Base-by-base conservation (phyloP, 2,329 filamentous ascomycete genomes). In the Penicillium frequentans region DNA sequence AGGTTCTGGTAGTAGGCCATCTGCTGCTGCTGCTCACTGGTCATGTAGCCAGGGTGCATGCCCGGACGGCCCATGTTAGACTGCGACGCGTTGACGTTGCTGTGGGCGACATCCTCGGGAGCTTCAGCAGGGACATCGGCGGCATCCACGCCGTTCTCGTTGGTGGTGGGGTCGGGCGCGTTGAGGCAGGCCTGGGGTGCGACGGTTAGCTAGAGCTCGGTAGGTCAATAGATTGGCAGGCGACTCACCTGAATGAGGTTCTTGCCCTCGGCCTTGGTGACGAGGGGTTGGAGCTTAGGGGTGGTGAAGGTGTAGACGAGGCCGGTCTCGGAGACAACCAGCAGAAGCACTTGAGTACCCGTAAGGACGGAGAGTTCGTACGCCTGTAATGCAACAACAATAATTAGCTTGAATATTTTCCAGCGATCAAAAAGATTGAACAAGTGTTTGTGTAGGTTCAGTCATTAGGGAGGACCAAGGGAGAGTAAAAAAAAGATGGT, bases 261-360 rank as follows among this genome's bases (percentile, higher is more conserved):
- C 86, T 99, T 99, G 80, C 95, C 95, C 79, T 98, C 95, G 19
- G 95, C 90, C 82, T 98, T 98, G 62, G 95, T 99, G 67, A 98
- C 95, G 53, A 99, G 86, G 62, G 95, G 95, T 80, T 98, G 95
- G 55, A 99, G 87, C 82, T 99, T 99, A 21, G 95, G 95, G 16
- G 95, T 99, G 61, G 93, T 98, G 77, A 98, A 98, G 58, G 93
- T 98, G 79, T 98, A 98, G 70, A 98, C 93, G 33, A 98, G 86
- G 65, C 93, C 93, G 24, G 93, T 98, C 81, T 98, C 93, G 45
- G 93, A 98, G 63, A 98, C 93, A 69, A 98, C 93, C 54, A 99
- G 87, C 39, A 99, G 86, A 31, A 99, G 84, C 49, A 99, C 95
- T 83, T 99, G 95, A 57, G 95, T 99, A 71, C 95, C 95, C 39